phyloP scores from a whole-genome alignment of 2,329 filamentous ascomycete species.

The Fusarium pseudoanthophilum region DNA sequence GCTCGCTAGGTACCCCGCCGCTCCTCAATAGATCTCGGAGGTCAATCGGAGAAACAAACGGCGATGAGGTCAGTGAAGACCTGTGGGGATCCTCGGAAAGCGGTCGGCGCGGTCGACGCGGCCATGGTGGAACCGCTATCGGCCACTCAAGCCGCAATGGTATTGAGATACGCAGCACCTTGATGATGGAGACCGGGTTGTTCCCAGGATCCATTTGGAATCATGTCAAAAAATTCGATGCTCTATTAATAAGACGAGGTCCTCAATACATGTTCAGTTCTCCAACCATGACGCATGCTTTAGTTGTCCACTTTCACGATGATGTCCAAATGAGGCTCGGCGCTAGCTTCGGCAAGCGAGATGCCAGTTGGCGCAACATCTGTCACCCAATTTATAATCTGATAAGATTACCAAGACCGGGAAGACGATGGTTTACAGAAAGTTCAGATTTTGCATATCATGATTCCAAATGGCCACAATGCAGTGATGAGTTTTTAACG shows the following conservation, averaged over 20 bases:
- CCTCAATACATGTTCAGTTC: background rate
- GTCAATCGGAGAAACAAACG: conserved; percentile 38
- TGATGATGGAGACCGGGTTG: conserved; percentile 35
- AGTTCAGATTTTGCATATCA: conserved; percentile 4
- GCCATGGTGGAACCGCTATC: conserved; percentile 37
- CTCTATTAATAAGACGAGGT: background rate
- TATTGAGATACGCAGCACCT: conserved; percentile 30
- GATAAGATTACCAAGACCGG: conserved; percentile 35
- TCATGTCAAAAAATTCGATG: background rate
- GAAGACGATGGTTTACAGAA: background rate
- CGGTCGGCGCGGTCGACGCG: conserved; percentile 30
- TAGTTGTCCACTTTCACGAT: background rate
- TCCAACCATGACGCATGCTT: background rate
- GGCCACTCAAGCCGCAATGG: conserved; percentile 19
- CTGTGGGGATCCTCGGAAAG: conserved; percentile 38
- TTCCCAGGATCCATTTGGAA: conserved; percentile 30
- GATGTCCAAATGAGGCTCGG: conserved; percentile 23
- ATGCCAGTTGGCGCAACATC: conserved; percentile 20
- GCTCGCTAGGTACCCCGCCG: conserved; percentile 1
- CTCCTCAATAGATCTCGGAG: conserved; percentile 30
- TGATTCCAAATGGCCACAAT: conserved; percentile 10
- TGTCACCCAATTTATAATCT: conserved; percentile 39
- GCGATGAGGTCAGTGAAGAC: conserved; percentile 42
- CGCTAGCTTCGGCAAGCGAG: conserved; percentile 37
- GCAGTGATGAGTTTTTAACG: background rate